Percentiles rank a stretch among this genome's conserved stretches.
These are phyloP conservation scores for Plantago coronopus DNA, from an alignment of 305 asterid species.

Conservation along the genomic window DNA sequence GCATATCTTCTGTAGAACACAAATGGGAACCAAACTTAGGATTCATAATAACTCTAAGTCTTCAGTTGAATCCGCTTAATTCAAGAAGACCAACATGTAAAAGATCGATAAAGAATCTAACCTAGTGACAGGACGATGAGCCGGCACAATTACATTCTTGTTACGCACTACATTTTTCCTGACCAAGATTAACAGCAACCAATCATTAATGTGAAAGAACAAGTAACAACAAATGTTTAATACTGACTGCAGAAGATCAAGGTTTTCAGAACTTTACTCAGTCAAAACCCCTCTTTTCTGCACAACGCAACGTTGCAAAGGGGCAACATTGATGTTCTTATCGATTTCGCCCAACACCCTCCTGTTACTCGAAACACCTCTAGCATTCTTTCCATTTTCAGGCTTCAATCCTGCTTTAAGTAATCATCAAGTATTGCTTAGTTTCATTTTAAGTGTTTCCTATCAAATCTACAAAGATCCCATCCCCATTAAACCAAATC, in stretches of 20 bases:
- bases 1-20: conserved; percentile 44
- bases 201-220: not conserved
- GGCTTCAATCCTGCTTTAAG: conserved; percentile 37
- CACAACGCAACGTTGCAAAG: conserved; percentile 29
- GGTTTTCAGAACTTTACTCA: conserved; percentile 45
- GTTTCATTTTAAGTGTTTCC: not conserved
- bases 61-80: not conserved
- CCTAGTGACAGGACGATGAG: conserved; percentile 84
- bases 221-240: not conserved
- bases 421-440: not conserved
- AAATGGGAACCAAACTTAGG: not conserved
- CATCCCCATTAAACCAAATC: not conserved
- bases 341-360: conserved; percentile 72
- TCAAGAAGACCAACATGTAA: not conserved
- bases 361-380: conserved; percentile 48
- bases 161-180: conserved; percentile 42
- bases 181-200: conserved; percentile 22
- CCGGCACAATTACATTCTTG: conserved; percentile 41
- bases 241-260: not conserved
- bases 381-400: conserved; percentile 32
- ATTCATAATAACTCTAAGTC: not conserved
- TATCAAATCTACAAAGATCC: not conserved
- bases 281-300: conserved; percentile 38
- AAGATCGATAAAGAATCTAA: conserved; percentile 26
- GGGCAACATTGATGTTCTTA: conserved; percentile 50